These are phyloP conservation scores for Monilinia vaccinii-corymbosi DNA, from an alignment of 2,329 filamentous ascomycete genomes.

Conservation along the genomic window DNA sequence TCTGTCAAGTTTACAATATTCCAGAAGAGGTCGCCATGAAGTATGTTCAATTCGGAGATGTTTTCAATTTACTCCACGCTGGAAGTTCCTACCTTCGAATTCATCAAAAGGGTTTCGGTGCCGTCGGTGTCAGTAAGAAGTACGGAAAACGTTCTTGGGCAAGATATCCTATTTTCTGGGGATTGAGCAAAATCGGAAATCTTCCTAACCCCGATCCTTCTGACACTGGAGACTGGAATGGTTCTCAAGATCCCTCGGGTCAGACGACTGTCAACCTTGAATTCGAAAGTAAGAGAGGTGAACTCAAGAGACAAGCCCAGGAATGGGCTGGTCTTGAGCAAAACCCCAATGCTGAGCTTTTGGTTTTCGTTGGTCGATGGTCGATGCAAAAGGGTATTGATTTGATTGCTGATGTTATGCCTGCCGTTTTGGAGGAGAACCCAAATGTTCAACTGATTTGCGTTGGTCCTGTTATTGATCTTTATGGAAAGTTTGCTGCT, in stretches of 20 bases:
- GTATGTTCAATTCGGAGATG: conserved; percentile 59
- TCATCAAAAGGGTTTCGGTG: conserved; percentile 59
- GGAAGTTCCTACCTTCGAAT: conserved; percentile 57
- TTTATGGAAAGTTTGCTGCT: conserved; percentile 59
- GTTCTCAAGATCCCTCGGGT: conserved; percentile 37
- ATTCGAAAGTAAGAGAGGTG: conserved; percentile 44
- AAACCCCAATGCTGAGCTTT: conserved; percentile 52
- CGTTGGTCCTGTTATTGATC: conserved; percentile 56
- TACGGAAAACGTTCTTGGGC: conserved; percentile 59
- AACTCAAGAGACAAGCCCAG: conserved; percentile 51
- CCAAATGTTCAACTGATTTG: conserved; percentile 53
- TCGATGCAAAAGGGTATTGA: conserved; percentile 62
- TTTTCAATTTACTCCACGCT: conserved; percentile 56
- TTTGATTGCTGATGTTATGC: conserved; percentile 59
- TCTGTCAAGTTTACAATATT: conserved; percentile 56
- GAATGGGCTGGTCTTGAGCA: conserved; percentile 57
- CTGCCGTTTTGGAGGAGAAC: conserved; percentile 50
- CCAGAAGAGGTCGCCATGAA: conserved; percentile 45
- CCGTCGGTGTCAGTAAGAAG: conserved; percentile 59
- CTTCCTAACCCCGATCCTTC: conserved; percentile 59
- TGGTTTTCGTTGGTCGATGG: conserved; percentile 63
- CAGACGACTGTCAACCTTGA: conserved; percentile 44
- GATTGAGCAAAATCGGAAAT: conserved; percentile 57
- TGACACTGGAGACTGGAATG: conserved; percentile 47
- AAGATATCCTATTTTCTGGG: conserved; percentile 61